Conservation (phyloP, 192 early-diverging fungal species). For the Cetraspora pellucida region DNA sequence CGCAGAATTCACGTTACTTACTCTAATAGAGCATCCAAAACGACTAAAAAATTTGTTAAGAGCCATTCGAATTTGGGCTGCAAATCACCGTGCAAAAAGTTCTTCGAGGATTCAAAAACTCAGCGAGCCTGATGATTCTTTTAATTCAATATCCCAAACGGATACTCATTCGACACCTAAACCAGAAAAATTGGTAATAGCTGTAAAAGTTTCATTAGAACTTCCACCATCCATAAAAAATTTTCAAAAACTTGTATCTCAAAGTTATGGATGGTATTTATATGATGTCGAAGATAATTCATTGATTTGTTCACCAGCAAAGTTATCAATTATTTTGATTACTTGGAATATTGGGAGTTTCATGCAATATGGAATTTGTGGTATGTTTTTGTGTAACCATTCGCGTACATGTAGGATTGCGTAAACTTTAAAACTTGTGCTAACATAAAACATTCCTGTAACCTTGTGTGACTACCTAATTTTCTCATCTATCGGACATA, state of each 20-base stretch:
- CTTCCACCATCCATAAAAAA: background rate
- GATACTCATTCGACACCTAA: too few species aligned
- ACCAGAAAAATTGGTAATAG: too few species aligned
- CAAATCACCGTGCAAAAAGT: background rate
- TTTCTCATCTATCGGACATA: too few species aligned
- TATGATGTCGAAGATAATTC: background rate
- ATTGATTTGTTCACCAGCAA: background rate
- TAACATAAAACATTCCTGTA: too few species aligned
- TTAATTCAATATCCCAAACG: too few species aligned
- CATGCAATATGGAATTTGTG: slow-evolving; percentile 11
- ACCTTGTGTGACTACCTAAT: too few species aligned
- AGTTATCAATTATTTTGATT: background rate
- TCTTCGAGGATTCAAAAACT: background rate
- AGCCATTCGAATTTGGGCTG: background rate
- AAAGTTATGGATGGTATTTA: slow-evolving; percentile 17
- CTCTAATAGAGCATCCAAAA: slow-evolving; percentile 11
- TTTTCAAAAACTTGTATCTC: background rate
- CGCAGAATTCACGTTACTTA: background rate
- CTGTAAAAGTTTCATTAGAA: too few species aligned
- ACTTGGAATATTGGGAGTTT: slow-evolving; percentile 23
- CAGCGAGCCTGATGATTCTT: too few species aligned
- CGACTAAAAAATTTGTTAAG: slow-evolving; percentile 1
- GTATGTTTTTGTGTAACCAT: background rate
- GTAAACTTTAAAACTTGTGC: too few species aligned
- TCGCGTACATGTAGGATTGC: too few species aligned